Conservation (phyloP, 1,284 basidiomycete genomes). For the Boletus albobrunnescens region DNA sequence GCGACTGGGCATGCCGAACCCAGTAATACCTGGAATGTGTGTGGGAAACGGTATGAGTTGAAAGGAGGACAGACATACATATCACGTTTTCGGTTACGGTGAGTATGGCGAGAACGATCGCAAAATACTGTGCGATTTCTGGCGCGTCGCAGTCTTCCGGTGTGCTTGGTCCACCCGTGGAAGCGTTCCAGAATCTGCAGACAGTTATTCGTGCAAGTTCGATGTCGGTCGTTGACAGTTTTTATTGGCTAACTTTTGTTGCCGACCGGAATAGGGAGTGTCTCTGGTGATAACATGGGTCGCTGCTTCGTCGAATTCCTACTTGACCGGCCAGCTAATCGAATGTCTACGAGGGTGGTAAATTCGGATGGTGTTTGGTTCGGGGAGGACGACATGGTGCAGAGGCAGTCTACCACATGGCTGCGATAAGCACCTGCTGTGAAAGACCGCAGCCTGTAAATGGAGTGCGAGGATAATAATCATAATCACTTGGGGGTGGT, state of each 20-base stretch:
- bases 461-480: too few relatives aligned
- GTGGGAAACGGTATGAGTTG: constrained; percentile 3
- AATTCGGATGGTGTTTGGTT: constrained; percentile 10
- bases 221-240: constrained; percentile 28
- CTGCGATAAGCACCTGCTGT: background rate
- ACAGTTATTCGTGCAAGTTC: constrained; percentile 25
- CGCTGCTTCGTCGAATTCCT: background rate
- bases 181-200: constrained; percentile 28
- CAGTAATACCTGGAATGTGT: constrained; percentile 12
- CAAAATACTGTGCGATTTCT: constrained; percentile 21
- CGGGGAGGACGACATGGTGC: constrained; percentile 15
- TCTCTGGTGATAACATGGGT: constrained; percentile 9
- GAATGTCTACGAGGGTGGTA: constrained; percentile 10
- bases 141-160: constrained; percentile 26
- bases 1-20: constrained; percentile 22
- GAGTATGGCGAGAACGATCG: constrained; percentile 18
- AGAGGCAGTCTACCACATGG: background rate
- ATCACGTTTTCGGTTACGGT: constrained; percentile 13
- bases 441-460: too few relatives aligned
- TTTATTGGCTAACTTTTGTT: constrained; percentile 19
- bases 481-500: too few relatives aligned
- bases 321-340: background rate
- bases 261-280: constrained; percentile 30
- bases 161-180: constrained; percentile 15
- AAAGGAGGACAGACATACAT: constrained; percentile 16